phyloP scores from a whole-genome alignment of 169 alveolate species.

The Eimeria acervulina region DNA sequence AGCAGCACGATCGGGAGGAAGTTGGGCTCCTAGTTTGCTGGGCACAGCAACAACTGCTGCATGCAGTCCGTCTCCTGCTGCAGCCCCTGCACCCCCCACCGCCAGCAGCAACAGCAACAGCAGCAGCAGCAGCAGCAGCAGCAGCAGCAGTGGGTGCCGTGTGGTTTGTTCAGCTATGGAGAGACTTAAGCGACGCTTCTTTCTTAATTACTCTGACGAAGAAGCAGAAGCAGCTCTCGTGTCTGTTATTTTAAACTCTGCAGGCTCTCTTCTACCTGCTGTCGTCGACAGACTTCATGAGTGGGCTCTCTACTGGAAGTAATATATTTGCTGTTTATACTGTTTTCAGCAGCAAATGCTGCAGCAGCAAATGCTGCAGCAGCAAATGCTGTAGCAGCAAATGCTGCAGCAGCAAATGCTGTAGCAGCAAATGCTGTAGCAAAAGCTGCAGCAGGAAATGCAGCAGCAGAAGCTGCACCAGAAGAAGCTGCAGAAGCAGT shows the following conservation, averaged over 20 bases:
- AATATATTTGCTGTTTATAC: not conserved
- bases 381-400: not conserved
- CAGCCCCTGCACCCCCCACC: not conserved
- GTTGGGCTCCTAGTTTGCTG: not conserved
- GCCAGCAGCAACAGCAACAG: not conserved
- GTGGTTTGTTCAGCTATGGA: slow-evolving; percentile 58
- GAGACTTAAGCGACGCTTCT: slow-evolving; percentile 43
- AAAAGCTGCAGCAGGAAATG: not conserved
- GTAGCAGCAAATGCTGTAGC: not conserved
- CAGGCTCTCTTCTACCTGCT: slow-evolving; percentile 95
- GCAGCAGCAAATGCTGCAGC: not conserved
- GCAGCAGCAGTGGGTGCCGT: slow-evolving; percentile 46
- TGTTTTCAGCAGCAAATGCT: not conserved
- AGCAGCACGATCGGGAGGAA: too few species aligned
- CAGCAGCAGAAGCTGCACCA: too few species aligned
- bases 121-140: not conserved
- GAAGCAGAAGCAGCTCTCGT: slow-evolving; percentile 94
- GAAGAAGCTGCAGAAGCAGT: not conserved
- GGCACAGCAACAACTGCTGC: slow-evolving; percentile 12
- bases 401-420: not conserved
- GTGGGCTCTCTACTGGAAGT: slow-evolving; percentile 94
- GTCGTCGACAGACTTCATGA: slow-evolving; percentile 94
- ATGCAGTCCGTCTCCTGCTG: not conserved
- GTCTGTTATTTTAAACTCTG: slow-evolving; percentile 92
- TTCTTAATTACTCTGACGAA: slow-evolving; percentile 88